Evolutionary conservation across 2,329 filamentous ascomycete species (phyloP).

Genomic region (Diaporthe humulicola): DNA sequence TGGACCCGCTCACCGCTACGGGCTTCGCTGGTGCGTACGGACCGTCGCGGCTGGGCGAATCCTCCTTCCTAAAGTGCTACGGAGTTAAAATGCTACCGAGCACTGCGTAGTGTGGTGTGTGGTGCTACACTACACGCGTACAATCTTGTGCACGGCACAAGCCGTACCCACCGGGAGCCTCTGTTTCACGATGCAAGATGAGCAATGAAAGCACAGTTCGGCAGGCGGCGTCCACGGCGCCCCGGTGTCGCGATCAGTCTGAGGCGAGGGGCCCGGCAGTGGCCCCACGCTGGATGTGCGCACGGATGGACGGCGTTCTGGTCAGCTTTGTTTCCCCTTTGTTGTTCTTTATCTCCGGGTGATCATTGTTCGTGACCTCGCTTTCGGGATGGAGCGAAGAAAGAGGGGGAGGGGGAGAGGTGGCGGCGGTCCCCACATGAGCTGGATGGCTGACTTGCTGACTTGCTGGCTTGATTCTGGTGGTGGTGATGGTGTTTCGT

Average conservation of each 20-base stretch:
- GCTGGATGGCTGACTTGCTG: slow-evolving; percentile 3
- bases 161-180: neutral
- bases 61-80: neutral
- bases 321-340: neutral
- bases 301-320: slow-evolving; percentile 12
- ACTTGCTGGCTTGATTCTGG: neutral
- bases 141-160: slow-evolving; percentile 11
- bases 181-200: slow-evolving; percentile 27
- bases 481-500: slow-evolving; percentile 22
- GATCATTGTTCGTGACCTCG: slow-evolving; percentile 14
- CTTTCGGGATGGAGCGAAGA: slow-evolving; percentile 7
- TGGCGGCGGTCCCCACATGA: slow-evolving; percentile 6
- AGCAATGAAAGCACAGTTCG: slow-evolving; percentile 30
- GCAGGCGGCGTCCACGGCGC: neutral
- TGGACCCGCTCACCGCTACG: slow-evolving; percentile 15
- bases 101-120: neutral
- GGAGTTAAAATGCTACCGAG: neutral
- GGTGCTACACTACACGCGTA: too few relatives aligned
- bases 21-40: neutral
- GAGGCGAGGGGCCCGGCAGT: neutral
- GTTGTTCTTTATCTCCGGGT: slow-evolving; percentile 11
- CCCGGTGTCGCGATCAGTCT: slow-evolving; percentile 1
- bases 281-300: slow-evolving; percentile 6
- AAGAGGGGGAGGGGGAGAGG: neutral
- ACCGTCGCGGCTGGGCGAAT: slow-evolving; percentile 27